Base-by-base conservation (phyloP, 768 basidiomycete genomes). In the Myochromella boudieri region DNA sequence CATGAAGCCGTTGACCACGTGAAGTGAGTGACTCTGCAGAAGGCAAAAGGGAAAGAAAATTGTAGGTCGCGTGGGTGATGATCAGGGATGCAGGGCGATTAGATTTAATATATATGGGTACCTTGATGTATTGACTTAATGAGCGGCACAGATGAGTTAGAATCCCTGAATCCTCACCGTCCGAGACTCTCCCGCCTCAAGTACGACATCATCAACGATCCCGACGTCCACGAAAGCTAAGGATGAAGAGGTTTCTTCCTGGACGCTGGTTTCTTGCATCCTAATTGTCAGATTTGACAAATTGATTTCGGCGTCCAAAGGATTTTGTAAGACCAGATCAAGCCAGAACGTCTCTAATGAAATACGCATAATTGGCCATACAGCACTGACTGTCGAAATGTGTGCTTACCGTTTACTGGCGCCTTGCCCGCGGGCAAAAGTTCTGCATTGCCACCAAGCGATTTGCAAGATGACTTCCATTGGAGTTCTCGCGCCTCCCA, bases 1-100 rank as follows among this genome's bases (percentile, higher is more conserved):
- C 80, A 42, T 94, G 82, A 9, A 97, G 70, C 41, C 93, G 73
- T 36, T 74, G 80, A 11, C 94, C 93, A n/a, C 81, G 84, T 26
- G 72, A 74, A 7, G 80, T 72, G 2, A 94, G 72, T 1, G 81
- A 68, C 62, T 95, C 93, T 0, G 61, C 71, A 20, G 75, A 71
- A 2, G 87, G 82, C 15, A 95, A 74, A 25, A 91, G 74, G 4
- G 81, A 80, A 26, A 94, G 76, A 61, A 94, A 95, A 24, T 82
- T 64, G 52, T 86, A 91, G 33, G 70, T 71, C 29, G 76, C 75
- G 32, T 83, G 66, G 11, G 78, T 77, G 33, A 95, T 65, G 18
- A 65, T 67, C 33, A 95, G 59, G 1, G 75, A 74, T 2, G 75
- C 70, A 1, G 85, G 68, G 37, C 66, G 69, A 2, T 65, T 72